phyloP scores from a whole-genome alignment of 176 grass and related monocot genomes.

The Aegilops bicornis region DNA sequence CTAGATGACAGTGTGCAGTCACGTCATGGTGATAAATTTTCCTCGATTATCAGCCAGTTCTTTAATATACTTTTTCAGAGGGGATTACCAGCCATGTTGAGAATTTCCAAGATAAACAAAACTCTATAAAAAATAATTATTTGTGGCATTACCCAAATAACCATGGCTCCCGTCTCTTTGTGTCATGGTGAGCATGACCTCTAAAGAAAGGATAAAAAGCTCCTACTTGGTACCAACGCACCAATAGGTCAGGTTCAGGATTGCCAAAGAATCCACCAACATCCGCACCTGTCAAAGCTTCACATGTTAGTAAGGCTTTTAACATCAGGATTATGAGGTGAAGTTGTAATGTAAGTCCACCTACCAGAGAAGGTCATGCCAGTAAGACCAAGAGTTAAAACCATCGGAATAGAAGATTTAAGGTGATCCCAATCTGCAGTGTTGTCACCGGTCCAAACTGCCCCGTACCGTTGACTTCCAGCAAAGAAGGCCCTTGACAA shows the following conservation, averaged over 20 bases:
- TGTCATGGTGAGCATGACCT: slow-evolving; percentile 94
- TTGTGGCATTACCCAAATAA: slow-evolving; percentile 77
- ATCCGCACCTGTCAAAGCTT: slow-evolving; percentile 73
- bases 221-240: slow-evolving; percentile 96
- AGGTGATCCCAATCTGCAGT: slow-evolving; percentile 95
- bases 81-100: background rate
- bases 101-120: slow-evolving; percentile 16
- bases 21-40: background rate
- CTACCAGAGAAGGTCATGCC: slow-evolving; percentile 89
- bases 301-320: slow-evolving; percentile 22
- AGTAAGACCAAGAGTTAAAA: slow-evolving; percentile 94
- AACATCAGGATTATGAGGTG: background rate
- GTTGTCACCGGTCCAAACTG: slow-evolving; percentile 97
- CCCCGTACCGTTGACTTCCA: slow-evolving; percentile 85
- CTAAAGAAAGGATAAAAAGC: slow-evolving; percentile 99
- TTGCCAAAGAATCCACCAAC: slow-evolving; percentile 97
- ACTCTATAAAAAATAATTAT: slow-evolving; percentile 4
- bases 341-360: slow-evolving; percentile 32
- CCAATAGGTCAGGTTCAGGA: slow-evolving; percentile 80
- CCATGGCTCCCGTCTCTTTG: slow-evolving; percentile 96
- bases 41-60: background rate
- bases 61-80: background rate
- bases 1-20: background rate
- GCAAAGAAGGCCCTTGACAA: slow-evolving; percentile 93
- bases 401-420: slow-evolving; percentile 87